Percentiles rank a stretch among this genome's conserved stretches.
Evolutionary conservation across 169 alveolate genomes (phyloP).

Genomic region (Pseudocohnilembus persalinus): DNA sequence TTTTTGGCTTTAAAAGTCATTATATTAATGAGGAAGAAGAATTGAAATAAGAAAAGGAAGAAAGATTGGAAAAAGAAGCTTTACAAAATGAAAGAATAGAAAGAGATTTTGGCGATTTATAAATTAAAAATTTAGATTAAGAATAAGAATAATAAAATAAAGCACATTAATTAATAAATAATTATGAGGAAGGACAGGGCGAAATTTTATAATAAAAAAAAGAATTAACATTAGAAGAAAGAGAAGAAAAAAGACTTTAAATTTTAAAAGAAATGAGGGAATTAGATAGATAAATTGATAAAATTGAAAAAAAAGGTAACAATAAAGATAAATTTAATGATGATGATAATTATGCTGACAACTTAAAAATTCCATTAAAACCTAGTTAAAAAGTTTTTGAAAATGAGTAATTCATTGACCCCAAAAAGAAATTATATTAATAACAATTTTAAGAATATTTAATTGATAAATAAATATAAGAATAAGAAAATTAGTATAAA

Average conservation of each 20-base stretch:
- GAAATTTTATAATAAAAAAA: background rate
- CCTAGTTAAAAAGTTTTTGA: background rate
- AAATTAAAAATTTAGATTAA: background rate
- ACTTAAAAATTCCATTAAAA: no score
- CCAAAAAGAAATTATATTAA: background rate
- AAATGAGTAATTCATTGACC: background rate
- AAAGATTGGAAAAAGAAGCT: background rate
- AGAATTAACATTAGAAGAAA: background rate
- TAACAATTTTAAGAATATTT: background rate
- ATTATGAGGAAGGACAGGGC: background rate
- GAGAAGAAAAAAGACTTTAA: background rate
- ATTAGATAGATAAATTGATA: background rate
- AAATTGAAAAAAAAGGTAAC: background rate
- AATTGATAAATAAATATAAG: background rate
- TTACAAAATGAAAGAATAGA: background rate
- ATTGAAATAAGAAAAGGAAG: background rate
- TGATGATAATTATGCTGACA: no score
- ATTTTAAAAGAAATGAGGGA: background rate
- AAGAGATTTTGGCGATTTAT: background rate
- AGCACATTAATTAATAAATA: no score
- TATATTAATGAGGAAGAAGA: background rate
- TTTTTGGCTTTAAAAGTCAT: background rate
- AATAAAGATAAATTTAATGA: background rate
- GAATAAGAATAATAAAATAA: background rate
- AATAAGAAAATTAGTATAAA: background rate